Evolutionary conservation across 108 stramenopile species (phyloP).

Genomic region (Nitzschia sp.): DNA sequence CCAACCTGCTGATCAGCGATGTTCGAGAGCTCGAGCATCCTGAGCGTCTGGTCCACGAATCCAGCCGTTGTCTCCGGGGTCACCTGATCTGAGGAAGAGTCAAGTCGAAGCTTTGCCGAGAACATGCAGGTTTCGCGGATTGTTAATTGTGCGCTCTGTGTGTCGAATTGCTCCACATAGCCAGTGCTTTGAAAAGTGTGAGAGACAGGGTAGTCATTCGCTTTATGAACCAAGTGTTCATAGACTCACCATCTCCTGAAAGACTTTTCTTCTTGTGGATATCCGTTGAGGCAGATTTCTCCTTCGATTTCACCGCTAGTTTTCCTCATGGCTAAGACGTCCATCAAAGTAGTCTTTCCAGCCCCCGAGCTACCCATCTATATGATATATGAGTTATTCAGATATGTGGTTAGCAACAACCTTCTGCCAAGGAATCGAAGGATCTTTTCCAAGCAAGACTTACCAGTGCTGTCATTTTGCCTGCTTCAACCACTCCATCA

Average conservation of each 20-base stretch:
- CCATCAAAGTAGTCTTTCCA: constrained; percentile 52
- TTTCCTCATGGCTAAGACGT: constrained; percentile 85
- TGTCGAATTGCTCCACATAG: constrained; percentile 91
- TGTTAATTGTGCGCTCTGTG: no score
- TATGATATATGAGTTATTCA: not conserved
- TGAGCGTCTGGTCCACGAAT: no score
- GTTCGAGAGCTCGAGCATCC: no score
- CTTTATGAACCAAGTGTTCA: no score
- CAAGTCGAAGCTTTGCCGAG: no score
- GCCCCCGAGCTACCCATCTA: constrained; percentile 25
- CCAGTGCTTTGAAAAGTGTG: no score
- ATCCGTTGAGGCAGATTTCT: constrained; percentile 83
- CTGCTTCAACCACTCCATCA: constrained; percentile 56
- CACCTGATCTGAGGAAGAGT: no score
- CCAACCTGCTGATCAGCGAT: no score
- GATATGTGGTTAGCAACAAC: not conserved
- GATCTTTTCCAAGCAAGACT: not conserved
- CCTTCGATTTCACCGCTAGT: constrained; percentile 74
- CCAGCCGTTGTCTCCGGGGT: no score
- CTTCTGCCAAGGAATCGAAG: not conserved
- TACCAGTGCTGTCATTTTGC: constrained; percentile 65
- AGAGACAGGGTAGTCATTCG: no score
- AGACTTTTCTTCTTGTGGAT: constrained; percentile 59
- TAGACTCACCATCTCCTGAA: constrained; percentile 69
- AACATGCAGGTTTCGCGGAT: no score